Evolutionary conservation across 2,329 filamentous ascomycete species (phyloP).

Genomic region (Apiospora saccharicola): DNA sequence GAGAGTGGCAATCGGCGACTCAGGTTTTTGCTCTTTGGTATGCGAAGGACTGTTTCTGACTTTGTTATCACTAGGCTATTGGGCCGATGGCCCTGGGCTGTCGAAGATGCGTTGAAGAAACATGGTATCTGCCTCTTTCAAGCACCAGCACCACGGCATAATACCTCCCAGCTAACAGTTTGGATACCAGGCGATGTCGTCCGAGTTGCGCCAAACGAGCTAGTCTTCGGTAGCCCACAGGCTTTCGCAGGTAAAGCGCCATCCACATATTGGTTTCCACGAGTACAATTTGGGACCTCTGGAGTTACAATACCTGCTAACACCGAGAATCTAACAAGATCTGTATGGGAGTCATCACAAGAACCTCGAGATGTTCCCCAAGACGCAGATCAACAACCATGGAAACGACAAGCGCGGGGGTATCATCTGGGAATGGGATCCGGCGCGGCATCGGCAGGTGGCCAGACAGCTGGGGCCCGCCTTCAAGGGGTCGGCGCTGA

Average conservation of each 20-base stretch:
- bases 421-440: constrained; percentile 36
- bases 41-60: too few relatives aligned
- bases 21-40: too few relatives aligned
- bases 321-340: neutral
- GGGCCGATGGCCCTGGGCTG: neutral
- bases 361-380: constrained; percentile 32
- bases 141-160: too few relatives aligned
- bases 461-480: constrained; percentile 34
- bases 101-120: neutral
- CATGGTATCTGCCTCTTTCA: neutral
- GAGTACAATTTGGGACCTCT: too few relatives aligned
- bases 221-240: neutral
- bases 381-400: constrained; percentile 35
- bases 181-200: neutral
- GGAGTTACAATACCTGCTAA: too few relatives aligned
- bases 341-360: constrained; percentile 29
- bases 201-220: neutral
- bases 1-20: too few relatives aligned
- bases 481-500: constrained; percentile 33
- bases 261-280: neutral
- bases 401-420: constrained; percentile 33
- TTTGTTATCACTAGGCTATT: neutral
- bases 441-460: constrained; percentile 32
- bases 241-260: neutral
- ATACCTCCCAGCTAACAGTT: neutral